Evolutionary conservation across 192 early-diverging fungal species (phyloP), one percentile per base, ranked within the genome.

Genomic region (Pecoramyces ruminantium): DNA sequence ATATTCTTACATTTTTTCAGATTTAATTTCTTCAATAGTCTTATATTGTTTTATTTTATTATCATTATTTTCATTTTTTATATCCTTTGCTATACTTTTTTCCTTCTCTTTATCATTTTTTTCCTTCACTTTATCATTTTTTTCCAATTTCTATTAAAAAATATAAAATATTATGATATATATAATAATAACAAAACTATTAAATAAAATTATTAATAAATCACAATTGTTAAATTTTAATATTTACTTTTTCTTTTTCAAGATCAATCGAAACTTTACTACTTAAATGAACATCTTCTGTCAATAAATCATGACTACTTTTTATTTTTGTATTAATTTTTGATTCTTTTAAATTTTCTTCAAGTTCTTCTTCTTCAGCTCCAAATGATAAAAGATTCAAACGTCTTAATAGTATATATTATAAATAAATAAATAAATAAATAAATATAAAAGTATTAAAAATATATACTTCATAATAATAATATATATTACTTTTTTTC

Each of bases 351-450:
- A 38, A 27, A 13, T 58, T 79, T 27, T 82, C n/a, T n/a, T 84
- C 84, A 25, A 85, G 87, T 38, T 93, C 94, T 12, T 88, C 86
- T 16, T 89, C 93, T 30, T 95, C 95, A 78, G 94, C 93, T 0
- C 91, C 96, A 92, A 98, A 98, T 12, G 96, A 98, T 30, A 98
- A 86, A 58, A 98, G 87, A 42, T 86, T 90, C 78, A 93, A 83
- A 38, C 92, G 91, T 78, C 93, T 94, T 85, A 39, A 25, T 28
- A n/a, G n/a, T n/a, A n/a, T n/a, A n/a, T n/a, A n/a, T n/a, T n/a
- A n/a, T n/a, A n/a, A n/a, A n/a, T n/a, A n/a, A n/a, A n/a, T n/a
- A n/a, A n/a, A n/a, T n/a, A n/a, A n/a, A n/a, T n/a, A n/a, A n/a
- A n/a, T n/a, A n/a, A n/a, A n/a, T n/a, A n/a, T n/a, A n/a, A n/a